These are phyloP conservation scores for Botryotinia calthae DNA, from an alignment of 2,329 filamentous ascomycete genomes.

Conservation along the genomic window DNA sequence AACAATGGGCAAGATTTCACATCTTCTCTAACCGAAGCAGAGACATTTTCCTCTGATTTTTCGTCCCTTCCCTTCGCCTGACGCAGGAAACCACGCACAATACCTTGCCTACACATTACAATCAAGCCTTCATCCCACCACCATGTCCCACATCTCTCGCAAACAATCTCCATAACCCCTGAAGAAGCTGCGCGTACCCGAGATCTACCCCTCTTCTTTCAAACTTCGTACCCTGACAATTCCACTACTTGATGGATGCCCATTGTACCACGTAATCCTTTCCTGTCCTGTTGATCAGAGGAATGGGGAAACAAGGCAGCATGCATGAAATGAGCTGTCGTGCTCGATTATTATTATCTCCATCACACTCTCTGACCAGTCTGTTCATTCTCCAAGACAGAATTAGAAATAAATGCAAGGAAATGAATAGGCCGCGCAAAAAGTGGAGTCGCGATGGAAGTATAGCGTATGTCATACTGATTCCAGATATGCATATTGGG, in stretches of 20 bases:
- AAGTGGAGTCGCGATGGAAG: neutral
- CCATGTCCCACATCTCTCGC: slow-evolving; percentile 4
- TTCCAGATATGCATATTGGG: neutral
- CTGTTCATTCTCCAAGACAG: neutral
- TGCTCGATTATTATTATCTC: neutral
- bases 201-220: slow-evolving; percentile 14
- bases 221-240: neutral
- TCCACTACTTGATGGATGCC: neutral
- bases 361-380: neutral
- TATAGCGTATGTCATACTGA: neutral
- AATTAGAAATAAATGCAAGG: slow-evolving; percentile 4
- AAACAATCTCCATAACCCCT: slow-evolving; percentile 13
- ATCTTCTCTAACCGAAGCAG: neutral
- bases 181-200: slow-evolving; percentile 4
- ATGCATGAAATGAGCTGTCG: slow-evolving; percentile 11
- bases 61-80: neutral
- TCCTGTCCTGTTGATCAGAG: slow-evolving; percentile 4
- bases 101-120: neutral
- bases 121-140: neutral
- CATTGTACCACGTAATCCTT: neutral
- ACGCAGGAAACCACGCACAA: neutral
- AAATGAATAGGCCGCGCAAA: neutral
- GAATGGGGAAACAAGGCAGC: neutral
- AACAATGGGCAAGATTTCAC: neutral
- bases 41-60: neutral